Percentiles rank a stretch among this genome's conserved stretches.
phyloP scores from a whole-genome alignment of 148 eudicot species.

The Silene conica region DNA sequence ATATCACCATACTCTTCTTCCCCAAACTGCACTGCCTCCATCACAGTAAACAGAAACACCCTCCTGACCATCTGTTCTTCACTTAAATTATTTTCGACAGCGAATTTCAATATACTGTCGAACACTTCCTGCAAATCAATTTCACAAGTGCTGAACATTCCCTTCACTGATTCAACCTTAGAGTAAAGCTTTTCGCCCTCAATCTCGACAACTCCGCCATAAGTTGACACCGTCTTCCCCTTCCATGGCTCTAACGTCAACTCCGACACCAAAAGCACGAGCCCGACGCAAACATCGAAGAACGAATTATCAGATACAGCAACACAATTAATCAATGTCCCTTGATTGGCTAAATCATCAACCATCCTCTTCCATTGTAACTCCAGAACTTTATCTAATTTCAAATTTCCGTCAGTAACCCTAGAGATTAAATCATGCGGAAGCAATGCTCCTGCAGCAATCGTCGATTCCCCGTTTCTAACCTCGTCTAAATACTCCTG shows the following conservation, averaged over 20 bases:
- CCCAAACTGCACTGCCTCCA: constrained; percentile 36
- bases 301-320: constrained; percentile 35
- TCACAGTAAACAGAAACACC: constrained; percentile 46
- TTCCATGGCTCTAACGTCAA: constrained; percentile 17
- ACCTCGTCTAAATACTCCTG: constrained; percentile 10
- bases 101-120: constrained; percentile 33
- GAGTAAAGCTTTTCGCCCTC: constrained; percentile 7
- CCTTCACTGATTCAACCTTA: neutral
- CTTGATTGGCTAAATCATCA: constrained; percentile 33
- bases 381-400: constrained; percentile 29
- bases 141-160: constrained; percentile 1
- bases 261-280: constrained; percentile 25
- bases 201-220: neutral
- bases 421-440: constrained; percentile 36
- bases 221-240: neutral
- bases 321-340: constrained; percentile 33
- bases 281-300: constrained; percentile 29
- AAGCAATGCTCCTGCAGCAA: constrained; percentile 46
- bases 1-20: constrained; percentile 20
- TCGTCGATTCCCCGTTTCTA: constrained; percentile 16
- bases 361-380: constrained; percentile 54
- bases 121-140: constrained; percentile 42
- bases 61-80: constrained; percentile 41
- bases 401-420: neutral
- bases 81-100: constrained; percentile 15